Percentiles rank a stretch among this genome's conserved stretches.
These are phyloP conservation scores for Bolboschoenus planiculmis DNA, from an alignment of 176 grass and related monocot genomes.

Conservation along the genomic window DNA sequence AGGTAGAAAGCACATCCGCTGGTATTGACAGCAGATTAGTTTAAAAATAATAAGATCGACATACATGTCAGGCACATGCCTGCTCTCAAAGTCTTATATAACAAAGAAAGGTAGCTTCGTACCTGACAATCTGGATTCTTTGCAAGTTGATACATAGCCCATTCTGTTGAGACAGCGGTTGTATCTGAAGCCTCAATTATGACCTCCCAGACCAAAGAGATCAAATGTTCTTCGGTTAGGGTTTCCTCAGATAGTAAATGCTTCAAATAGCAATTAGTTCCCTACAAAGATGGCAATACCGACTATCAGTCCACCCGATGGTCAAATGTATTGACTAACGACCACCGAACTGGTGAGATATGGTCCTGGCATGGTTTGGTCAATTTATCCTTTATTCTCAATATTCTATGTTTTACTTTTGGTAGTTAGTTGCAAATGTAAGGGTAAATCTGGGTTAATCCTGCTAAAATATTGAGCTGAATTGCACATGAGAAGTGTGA, in stretches of 20 bases:
- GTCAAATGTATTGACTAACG: neutral
- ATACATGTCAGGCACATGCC: neutral
- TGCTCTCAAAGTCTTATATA: neutral
- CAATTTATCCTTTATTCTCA: neutral
- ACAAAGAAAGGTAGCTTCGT: neutral
- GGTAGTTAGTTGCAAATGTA: neutral
- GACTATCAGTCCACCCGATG: neutral
- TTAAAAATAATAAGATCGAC: neutral
- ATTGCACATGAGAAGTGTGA: neutral
- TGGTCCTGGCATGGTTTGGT: neutral
- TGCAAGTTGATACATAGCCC: conserved; percentile 81
- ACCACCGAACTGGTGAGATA: neutral
- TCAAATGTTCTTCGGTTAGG: conserved; percentile 57
- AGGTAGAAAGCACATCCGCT: neutral
- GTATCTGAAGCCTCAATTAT: conserved; percentile 78
- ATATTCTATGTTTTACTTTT: neutral
- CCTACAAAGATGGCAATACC: conserved; percentile 27
- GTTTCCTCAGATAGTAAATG: conserved; percentile 49
- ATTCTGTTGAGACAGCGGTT: conserved; percentile 63
- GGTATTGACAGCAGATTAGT: neutral
- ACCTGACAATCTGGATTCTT: conserved; percentile 65
- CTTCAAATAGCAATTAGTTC: conserved; percentile 53
- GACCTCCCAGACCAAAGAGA: conserved; percentile 55
- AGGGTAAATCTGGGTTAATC: neutral
- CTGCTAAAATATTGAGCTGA: neutral